phyloP scores from a whole-genome alignment of 1,139 yeast genomes.

The Blastobotrys indianensis region DNA sequence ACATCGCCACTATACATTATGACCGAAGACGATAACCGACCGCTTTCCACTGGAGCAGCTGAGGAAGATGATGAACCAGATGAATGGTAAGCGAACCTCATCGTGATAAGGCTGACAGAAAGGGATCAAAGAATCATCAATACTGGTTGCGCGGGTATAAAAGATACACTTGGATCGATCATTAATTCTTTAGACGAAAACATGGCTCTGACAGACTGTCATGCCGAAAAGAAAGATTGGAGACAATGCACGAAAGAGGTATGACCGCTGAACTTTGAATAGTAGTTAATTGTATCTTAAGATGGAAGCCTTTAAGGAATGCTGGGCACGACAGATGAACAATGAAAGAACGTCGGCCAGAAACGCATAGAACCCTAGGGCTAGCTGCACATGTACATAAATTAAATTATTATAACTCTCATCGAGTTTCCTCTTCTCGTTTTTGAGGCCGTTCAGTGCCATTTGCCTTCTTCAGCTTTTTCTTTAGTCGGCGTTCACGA shows the following conservation, averaged over 20 bases:
- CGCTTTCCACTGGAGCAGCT: not conserved
- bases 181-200: conserved; percentile 44
- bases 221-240: conserved; percentile 74
- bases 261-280: conserved; percentile 19
- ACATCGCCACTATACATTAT: not conserved
- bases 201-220: conserved; percentile 56
- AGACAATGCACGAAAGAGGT: conserved; percentile 54
- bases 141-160: conserved; percentile 58
- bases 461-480: conserved; percentile 14
- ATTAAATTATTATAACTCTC: not conserved
- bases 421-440: not conserved
- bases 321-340: conserved; percentile 61
- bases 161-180: not conserved
- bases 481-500: conserved; percentile 25
- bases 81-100: conserved; percentile 36
- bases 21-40: no score
- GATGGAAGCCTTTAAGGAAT: conserved; percentile 60
- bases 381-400: no score
- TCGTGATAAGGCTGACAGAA: conserved; percentile 3
- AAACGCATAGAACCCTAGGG: conserved; percentile 8
- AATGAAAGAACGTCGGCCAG: conserved; percentile 39
- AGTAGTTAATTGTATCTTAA: conserved; percentile 13
- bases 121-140: conserved; percentile 62
- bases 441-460: no score
- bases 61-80: conserved; percentile 56